These are phyloP conservation scores for Daedalea quercina DNA, from an alignment of 768 basidiomycete genomes.

Conservation along the genomic window DNA sequence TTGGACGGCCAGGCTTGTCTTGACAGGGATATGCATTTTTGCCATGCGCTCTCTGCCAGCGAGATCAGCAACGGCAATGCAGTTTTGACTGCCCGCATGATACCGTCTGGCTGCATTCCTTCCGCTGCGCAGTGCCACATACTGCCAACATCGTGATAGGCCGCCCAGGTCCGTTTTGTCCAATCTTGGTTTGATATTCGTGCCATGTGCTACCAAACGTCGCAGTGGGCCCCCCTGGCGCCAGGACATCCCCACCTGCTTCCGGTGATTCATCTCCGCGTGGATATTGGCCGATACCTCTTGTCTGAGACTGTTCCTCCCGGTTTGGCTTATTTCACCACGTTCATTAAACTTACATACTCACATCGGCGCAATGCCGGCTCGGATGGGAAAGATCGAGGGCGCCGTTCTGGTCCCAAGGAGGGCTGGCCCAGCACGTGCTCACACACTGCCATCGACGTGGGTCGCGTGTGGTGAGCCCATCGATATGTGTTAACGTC, in stretches of 20 bases:
- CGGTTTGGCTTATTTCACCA: not conserved
- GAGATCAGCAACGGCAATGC: not conserved
- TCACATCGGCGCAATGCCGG: no score
- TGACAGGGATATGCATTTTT: no score
- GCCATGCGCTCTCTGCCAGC: not conserved
- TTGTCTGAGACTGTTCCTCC: not conserved
- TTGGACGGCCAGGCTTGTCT: no score
- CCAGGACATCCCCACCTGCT: not conserved
- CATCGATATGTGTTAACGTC: no score
- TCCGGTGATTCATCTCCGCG: not conserved
- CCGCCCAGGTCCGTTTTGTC: not conserved
- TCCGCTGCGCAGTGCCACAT: not conserved
- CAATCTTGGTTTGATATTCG: not conserved
- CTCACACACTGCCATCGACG: no score
- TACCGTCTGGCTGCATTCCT: not conserved
- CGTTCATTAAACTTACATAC: not conserved
- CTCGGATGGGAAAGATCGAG: no score
- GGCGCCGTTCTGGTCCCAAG: no score
- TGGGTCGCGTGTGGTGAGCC: no score
- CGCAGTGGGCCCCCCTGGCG: not conserved
- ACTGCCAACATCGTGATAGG: not conserved
- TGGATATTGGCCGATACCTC: no score
- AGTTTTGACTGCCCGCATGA: not conserved
- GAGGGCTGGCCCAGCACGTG: no score
- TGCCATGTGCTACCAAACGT: not conserved